These are phyloP conservation scores for Xylaria telfairii DNA, from an alignment of 495 filamentous ascomycete species.

Conservation along the genomic window DNA sequence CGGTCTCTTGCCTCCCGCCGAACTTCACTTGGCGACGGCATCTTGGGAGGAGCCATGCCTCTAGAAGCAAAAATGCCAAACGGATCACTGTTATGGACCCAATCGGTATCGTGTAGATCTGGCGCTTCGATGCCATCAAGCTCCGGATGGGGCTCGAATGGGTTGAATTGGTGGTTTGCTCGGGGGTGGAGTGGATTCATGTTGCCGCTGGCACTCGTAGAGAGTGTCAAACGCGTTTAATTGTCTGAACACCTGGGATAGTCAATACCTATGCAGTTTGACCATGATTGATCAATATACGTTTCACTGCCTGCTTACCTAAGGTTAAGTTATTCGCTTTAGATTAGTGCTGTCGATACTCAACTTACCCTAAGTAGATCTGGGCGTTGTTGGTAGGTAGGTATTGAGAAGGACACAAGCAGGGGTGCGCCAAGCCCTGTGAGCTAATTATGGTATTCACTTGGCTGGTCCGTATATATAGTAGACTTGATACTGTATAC, in stretches of 20 bases:
- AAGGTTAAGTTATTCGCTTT: neutral
- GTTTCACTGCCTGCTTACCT: neutral
- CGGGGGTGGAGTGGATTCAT: conserved; percentile 8
- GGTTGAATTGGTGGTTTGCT: conserved; percentile 1
- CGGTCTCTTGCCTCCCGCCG: conserved; percentile 13
- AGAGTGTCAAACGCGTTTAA: neutral
- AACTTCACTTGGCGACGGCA: conserved; percentile 2
- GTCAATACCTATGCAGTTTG: neutral
- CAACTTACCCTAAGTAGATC: no score
- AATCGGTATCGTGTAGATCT: neutral
- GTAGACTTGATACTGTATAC: no score
- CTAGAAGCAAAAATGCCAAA: neutral
- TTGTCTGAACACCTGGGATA: neutral
- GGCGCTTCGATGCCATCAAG: neutral
- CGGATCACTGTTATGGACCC: neutral
- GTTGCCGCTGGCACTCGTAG: neutral
- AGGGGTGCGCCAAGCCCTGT: no score
- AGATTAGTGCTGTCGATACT: neutral
- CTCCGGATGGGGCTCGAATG: neutral
- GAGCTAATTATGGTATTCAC: no score
- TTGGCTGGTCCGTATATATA: no score
- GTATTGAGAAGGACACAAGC: no score
- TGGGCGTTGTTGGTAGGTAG: no score
- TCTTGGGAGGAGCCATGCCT: conserved; percentile 4
- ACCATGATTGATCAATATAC: neutral